These are phyloP conservation scores for Phytophthora hibernalis DNA, from an alignment of 352 stramenopile species.

Conservation along the genomic window DNA sequence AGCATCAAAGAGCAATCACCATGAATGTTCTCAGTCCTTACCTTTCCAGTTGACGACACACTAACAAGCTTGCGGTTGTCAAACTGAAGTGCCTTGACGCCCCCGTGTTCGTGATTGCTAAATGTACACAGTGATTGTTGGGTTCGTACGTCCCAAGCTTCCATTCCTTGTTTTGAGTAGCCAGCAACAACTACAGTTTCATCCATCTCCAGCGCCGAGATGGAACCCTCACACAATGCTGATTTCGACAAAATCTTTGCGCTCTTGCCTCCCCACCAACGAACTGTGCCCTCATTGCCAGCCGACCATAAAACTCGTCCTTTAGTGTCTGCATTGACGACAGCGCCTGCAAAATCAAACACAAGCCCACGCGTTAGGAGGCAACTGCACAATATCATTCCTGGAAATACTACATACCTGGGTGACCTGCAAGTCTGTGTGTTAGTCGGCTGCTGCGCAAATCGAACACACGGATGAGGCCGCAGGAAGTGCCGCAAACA, in stretches of 20 bases:
- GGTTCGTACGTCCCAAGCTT: constrained; percentile 89
- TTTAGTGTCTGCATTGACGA: constrained; percentile 87
- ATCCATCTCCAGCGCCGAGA: constrained; percentile 89
- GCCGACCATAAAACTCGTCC: constrained; percentile 87
- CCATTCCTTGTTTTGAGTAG: constrained; percentile 85
- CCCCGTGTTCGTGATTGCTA: constrained; percentile 74
- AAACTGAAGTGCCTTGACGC: constrained; percentile 80
- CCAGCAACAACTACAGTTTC: constrained; percentile 88
- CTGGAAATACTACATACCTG: constrained; percentile 54
- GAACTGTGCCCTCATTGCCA: constrained; percentile 81
- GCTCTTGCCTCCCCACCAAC: constrained; percentile 90
- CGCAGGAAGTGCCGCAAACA: constrained; percentile 86
- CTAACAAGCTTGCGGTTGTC: constrained; percentile 90
- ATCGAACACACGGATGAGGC: constrained; percentile 90
- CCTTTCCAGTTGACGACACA: constrained; percentile 77
- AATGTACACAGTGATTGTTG: constrained; percentile 89
- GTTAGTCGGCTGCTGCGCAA: constrained; percentile 80
- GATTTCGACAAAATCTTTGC: constrained; percentile 89
- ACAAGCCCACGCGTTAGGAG: constrained; percentile 1
- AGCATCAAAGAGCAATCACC: neutral
- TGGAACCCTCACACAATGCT: constrained; percentile 71
- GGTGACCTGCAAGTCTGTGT: constrained; percentile 84
- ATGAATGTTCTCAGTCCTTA: constrained; percentile 26
- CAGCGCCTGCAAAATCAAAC: constrained; percentile 53
- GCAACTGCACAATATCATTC: neutral